Evolutionary conservation across 345 rosid species (phyloP).

Genomic region (Xanthoceras sorbifolium): DNA sequence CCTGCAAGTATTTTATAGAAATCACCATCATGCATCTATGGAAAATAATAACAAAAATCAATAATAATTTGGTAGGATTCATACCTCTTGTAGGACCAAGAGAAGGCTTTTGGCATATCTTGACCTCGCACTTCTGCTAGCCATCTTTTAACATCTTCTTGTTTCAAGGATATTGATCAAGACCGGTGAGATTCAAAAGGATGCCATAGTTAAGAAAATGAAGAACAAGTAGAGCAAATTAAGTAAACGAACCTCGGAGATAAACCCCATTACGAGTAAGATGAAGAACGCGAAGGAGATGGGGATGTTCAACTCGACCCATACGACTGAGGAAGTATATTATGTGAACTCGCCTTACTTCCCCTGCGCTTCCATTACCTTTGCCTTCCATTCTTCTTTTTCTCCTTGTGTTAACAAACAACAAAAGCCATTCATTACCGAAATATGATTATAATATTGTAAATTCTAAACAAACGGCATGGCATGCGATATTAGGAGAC

Average conservation of each 20-base stretch:
- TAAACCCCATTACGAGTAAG: slow-evolving; percentile 49
- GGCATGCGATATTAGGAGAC: neutral
- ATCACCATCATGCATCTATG: no score
- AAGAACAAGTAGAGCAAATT: neutral
- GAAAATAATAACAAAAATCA: no score
- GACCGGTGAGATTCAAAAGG: neutral
- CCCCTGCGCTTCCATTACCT: slow-evolving; percentile 35
- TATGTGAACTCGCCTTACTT: slow-evolving; percentile 61
- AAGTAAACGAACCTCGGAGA: slow-evolving; percentile 50
- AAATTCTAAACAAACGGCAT: neutral
- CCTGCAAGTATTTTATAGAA: slow-evolving; percentile 31
- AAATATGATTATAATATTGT: no score
- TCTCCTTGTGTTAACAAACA: neutral
- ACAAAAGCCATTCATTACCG: neutral
- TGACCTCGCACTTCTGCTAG: slow-evolving; percentile 66
- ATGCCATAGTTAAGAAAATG: neutral
- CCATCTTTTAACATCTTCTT: slow-evolving; percentile 73
- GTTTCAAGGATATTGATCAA: neutral
- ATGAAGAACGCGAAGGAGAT: slow-evolving; percentile 67
- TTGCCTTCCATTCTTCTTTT: slow-evolving; percentile 19
- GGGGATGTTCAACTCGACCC: slow-evolving; percentile 70
- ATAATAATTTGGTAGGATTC: neutral
- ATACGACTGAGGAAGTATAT: slow-evolving; percentile 63
- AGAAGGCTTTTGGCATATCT: slow-evolving; percentile 61
- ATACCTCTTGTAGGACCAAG: slow-evolving; percentile 84